These are phyloP conservation scores for Pyracantha coccinea DNA, from an alignment of 331 rosid species.

Conservation along the genomic window DNA sequence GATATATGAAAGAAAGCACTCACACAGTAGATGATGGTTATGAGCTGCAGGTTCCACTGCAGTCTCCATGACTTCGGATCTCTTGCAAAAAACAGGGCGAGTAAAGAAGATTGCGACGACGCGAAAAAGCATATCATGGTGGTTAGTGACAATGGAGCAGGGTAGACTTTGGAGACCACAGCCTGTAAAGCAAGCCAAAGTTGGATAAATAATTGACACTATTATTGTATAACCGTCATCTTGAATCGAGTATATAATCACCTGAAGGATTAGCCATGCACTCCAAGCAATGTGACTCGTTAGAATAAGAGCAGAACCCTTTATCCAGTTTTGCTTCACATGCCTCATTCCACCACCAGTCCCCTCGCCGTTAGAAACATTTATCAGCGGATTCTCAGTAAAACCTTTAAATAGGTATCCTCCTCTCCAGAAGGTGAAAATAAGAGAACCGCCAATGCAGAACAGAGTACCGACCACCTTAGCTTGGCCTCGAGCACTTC, in stretches of 20 bases:
- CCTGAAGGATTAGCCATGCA: slow-evolving; percentile 37
- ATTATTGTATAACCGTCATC: background rate
- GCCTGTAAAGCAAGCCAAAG: slow-evolving; percentile 6
- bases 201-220: background rate
- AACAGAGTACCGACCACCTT: slow-evolving; percentile 25
- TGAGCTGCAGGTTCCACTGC: slow-evolving; percentile 28
- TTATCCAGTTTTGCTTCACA: slow-evolving; percentile 22
- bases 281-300: slow-evolving; percentile 23
- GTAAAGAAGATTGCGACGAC: slow-evolving; percentile 23
- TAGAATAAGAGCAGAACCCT: slow-evolving; percentile 27
- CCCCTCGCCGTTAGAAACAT: background rate
- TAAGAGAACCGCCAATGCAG: slow-evolving; percentile 25
- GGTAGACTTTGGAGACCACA: slow-evolving; percentile 17
- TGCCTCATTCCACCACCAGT: background rate
- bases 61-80: slow-evolving; percentile 24
- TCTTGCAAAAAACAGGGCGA: slow-evolving; percentile 18
- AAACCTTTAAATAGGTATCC: slow-evolving; percentile 3
- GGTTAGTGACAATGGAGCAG: slow-evolving; percentile 15
- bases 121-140: slow-evolving; percentile 25
- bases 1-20: background rate
- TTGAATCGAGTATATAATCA: background rate
- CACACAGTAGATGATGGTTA: slow-evolving; percentile 25
- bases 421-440: slow-evolving; percentile 26
- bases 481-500: slow-evolving; percentile 13
- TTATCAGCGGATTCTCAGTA: slow-evolving; percentile 13